phyloP scores from a whole-genome alignment of 257 asterid species.

The Cordia subcordata region DNA sequence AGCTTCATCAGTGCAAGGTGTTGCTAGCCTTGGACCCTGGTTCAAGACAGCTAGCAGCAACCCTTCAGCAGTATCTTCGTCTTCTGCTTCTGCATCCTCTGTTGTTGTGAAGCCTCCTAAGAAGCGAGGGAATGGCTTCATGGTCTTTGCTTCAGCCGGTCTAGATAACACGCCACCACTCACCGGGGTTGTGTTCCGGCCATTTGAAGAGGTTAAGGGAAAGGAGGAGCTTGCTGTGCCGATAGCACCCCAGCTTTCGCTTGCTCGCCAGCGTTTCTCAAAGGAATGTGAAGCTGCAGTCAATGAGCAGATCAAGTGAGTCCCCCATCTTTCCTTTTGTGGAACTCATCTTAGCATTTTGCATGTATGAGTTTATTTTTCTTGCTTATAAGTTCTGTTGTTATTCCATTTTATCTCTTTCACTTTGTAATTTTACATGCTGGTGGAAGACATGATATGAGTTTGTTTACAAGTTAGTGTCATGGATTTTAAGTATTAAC shows the following conservation, averaged over 20 bases:
- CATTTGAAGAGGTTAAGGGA: conserved; percentile 78
- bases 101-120: conserved; percentile 30
- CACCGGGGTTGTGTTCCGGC: conserved; percentile 75
- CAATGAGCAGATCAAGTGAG: conserved; percentile 90
- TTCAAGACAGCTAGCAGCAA: conserved; percentile 1
- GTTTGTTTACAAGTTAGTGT: too few species aligned
- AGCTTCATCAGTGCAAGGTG: conserved; percentile 14
- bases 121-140: conserved; percentile 26
- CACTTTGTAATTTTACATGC: too few species aligned
- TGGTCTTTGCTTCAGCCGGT: conserved; percentile 23
- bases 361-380: too few species aligned
- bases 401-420: too few species aligned
- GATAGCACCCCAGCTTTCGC: conserved; percentile 36
- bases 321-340: background rate
- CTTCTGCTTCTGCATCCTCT: background rate
- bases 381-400: too few species aligned
- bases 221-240: conserved; percentile 51
- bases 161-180: conserved; percentile 17
- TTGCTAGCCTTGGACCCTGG: conserved; percentile 18
- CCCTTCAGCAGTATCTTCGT: conserved; percentile 15
- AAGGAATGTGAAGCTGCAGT: conserved; percentile 61
- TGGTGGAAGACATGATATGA: too few species aligned
- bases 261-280: conserved; percentile 64
- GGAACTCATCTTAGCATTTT: background rate
- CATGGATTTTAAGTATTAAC: too few species aligned